Evolutionary conservation across 2,329 filamentous ascomycete genomes (phyloP).

Genomic region (Fusarium clavum): DNA sequence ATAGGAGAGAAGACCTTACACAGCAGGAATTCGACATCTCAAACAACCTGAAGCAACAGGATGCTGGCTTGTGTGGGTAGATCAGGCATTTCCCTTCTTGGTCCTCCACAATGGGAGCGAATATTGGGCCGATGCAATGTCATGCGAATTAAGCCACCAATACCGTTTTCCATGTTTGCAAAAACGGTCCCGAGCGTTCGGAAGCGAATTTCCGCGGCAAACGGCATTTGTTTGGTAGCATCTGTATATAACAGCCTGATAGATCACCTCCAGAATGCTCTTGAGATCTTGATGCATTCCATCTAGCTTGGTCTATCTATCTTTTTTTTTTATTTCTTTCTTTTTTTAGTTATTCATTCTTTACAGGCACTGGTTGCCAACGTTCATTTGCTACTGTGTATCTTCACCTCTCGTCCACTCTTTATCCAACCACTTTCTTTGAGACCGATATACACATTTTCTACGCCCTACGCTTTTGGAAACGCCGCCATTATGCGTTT

Average conservation of each 20-base stretch:
- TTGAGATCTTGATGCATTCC: slow-evolving; percentile 3
- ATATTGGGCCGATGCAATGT: slow-evolving; percentile 9
- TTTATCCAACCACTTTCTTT: background rate
- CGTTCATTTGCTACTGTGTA: slow-evolving; percentile 24
- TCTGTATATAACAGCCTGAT: slow-evolving; percentile 15
- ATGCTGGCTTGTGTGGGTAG: slow-evolving; percentile 1
- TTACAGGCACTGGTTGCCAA: slow-evolving; percentile 37
- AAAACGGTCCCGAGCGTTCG: slow-evolving; percentile 22
- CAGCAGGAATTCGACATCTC: slow-evolving; percentile 5
- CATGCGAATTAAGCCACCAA: slow-evolving; percentile 27
- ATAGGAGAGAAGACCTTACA: slow-evolving; percentile 25
- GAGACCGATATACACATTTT: slow-evolving; percentile 6
- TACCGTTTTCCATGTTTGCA: slow-evolving; percentile 18
- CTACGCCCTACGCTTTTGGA: background rate
- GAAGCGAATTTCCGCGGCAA: slow-evolving; percentile 13
- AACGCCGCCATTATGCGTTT: slow-evolving; percentile 32
- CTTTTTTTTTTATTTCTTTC: background rate
- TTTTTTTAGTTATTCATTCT: slow-evolving; percentile 21
- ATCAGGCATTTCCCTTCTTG: background rate
- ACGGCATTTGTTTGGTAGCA: background rate
- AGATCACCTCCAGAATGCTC: background rate
- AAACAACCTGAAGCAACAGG: slow-evolving; percentile 13
- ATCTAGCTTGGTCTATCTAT: slow-evolving; percentile 27
- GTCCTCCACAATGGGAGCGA: slow-evolving; percentile 26
- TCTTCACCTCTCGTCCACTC: slow-evolving; percentile 6